These are phyloP conservation scores for Angomonas ambiguus DNA, from an alignment of 208 protist genomes.

Conservation along the genomic window DNA sequence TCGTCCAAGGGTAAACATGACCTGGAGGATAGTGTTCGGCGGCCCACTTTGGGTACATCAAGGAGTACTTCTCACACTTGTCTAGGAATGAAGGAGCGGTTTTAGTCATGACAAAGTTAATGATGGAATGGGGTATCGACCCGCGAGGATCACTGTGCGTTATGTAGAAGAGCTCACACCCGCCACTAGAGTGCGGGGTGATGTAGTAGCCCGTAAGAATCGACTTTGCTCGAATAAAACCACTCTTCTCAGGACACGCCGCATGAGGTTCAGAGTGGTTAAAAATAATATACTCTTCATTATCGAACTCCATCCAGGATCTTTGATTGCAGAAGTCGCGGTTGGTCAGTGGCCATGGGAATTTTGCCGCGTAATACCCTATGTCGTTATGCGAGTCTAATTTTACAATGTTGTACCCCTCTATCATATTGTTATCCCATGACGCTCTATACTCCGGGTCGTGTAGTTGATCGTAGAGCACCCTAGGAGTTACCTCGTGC, in stretches of 20 bases:
- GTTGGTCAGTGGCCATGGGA: conserved; percentile 83
- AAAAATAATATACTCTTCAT: conserved; percentile 90
- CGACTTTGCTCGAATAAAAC: conserved; percentile 73
- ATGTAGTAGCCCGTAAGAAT: conserved; percentile 86
- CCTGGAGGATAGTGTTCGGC: conserved; percentile 48
- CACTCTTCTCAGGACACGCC: conserved; percentile 68
- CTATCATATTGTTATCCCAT: conserved; percentile 87
- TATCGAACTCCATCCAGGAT: conserved; percentile 90
- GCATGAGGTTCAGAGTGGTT: conserved; percentile 86
- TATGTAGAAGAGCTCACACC: conserved; percentile 70
- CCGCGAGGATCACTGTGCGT: conserved; percentile 86
- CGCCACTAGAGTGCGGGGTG: conserved; percentile 35
- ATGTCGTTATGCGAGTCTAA: conserved; percentile 87
- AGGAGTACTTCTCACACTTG: conserved; percentile 61
- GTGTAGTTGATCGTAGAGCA: conserved; percentile 85
- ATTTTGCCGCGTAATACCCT: conserved; percentile 86
- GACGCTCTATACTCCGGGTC: conserved; percentile 77
- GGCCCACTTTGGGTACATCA: conserved; percentile 53
- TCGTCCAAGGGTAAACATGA: conserved; percentile 67
- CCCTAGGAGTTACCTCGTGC: conserved; percentile 46
- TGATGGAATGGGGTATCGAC: conserved; percentile 70
- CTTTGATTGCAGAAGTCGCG: conserved; percentile 90
- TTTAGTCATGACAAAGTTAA: conserved; percentile 78
- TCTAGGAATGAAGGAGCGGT: conserved; percentile 48
- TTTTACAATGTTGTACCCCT: conserved; percentile 78